Conservation (phyloP, 148 eudicot species). For the Dysphania ambrosioides region DNA sequence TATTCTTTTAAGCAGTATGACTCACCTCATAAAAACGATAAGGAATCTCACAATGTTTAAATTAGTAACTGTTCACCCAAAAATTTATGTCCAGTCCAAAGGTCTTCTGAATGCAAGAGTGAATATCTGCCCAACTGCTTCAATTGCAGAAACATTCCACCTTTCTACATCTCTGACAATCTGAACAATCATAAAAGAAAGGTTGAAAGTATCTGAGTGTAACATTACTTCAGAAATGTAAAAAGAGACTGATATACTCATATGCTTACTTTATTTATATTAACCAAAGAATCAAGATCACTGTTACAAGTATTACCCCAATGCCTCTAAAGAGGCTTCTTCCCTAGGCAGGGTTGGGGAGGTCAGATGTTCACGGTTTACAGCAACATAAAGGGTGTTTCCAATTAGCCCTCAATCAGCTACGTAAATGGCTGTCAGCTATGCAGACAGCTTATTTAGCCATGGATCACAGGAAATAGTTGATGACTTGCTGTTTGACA, state of each 20-base stretch:
- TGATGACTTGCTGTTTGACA: no score
- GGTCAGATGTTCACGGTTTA: not conserved
- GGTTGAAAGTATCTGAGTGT: not conserved
- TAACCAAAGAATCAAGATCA: not conserved
- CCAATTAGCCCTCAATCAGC: not conserved
- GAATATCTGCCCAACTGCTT: slow-evolving; percentile 89
- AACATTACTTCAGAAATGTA: not conserved
- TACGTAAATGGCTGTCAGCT: not conserved
- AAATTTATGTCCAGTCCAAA: slow-evolving; percentile 20
- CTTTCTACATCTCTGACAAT: slow-evolving; percentile 77
- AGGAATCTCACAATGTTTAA: not conserved
- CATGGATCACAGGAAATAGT: no score
- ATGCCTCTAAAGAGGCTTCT: not conserved
- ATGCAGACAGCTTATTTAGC: not conserved
- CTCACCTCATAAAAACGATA: not conserved
- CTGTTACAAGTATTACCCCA: not conserved
- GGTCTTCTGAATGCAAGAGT: slow-evolving; percentile 43
- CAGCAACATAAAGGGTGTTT: not conserved
- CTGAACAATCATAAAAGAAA: slow-evolving; percentile 31
- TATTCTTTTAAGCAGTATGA: not conserved
- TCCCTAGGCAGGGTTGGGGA: not conserved
- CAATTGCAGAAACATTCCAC: slow-evolving; percentile 82
- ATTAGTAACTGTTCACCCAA: not conserved
- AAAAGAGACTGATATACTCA: slow-evolving; percentile 20
- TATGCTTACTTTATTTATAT: slow-evolving; percentile 54